Percentiles rank a stretch among this genome's conserved stretches.
phyloP scores from a whole-genome alignment of 768 basidiomycete genomes.

The Hygrocybe punicea region DNA sequence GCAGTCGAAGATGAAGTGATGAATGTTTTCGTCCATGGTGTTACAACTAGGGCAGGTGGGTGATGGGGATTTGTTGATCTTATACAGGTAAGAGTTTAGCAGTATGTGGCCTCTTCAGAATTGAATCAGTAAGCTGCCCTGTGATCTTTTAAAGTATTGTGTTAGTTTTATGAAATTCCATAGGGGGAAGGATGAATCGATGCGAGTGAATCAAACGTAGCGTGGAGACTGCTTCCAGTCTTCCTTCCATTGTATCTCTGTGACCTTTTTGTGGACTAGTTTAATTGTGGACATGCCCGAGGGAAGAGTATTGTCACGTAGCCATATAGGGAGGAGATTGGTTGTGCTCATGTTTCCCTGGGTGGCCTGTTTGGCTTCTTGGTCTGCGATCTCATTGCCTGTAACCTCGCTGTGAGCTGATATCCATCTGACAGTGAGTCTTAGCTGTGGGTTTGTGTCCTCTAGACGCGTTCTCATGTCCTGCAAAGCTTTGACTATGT shows the following conservation, averaged over 20 bases:
- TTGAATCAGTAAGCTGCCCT: slow-evolving; percentile 26
- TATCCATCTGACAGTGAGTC: slow-evolving; percentile 22
- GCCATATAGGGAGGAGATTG: neutral
- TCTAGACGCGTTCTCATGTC: too few relatives aligned
- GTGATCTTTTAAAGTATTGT: neutral
- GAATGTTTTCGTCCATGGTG: slow-evolving; percentile 20
- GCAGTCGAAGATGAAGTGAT: slow-evolving; percentile 32
- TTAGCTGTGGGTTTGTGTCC: too few relatives aligned
- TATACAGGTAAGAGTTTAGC: slow-evolving; percentile 30
- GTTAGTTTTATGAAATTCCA: slow-evolving; percentile 5
- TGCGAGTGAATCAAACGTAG: neutral
- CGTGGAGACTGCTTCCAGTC: slow-evolving; percentile 7
- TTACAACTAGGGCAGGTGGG: slow-evolving; percentile 28
- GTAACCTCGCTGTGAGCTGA: too few relatives aligned
- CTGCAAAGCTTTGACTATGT: too few relatives aligned
- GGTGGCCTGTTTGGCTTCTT: slow-evolving; percentile 22
- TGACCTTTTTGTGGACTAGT: slow-evolving; percentile 8
- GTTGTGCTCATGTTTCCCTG: slow-evolving; percentile 1
- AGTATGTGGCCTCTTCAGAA: slow-evolving; percentile 31
- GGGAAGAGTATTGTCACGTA: slow-evolving; percentile 7
- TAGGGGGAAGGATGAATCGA: neutral
- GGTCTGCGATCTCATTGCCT: slow-evolving; percentile 19
- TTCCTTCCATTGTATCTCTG: slow-evolving; percentile 2
- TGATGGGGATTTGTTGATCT: slow-evolving; percentile 21
- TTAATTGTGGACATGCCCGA: slow-evolving; percentile 15